Evolutionary conservation across 371 early-diverging fungal genomes (phyloP), one percentile per base, ranked within the genome.

Genomic region (Encephalitozoon cuniculi): DNA sequence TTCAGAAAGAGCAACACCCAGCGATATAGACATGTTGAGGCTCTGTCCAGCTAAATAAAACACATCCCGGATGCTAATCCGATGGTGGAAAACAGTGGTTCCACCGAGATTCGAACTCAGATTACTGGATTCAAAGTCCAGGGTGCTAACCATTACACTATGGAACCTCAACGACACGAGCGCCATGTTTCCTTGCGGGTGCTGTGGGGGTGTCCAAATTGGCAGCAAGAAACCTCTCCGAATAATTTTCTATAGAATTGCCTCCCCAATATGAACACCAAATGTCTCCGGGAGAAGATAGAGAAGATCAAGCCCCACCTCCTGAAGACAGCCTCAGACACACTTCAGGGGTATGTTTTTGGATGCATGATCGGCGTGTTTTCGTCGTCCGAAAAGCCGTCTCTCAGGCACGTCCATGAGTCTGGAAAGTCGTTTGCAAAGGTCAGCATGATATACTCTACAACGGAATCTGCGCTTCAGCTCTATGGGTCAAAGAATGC

Each of bases 71-170:
- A 53, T 30, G 5, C 0, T 54, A 30, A 53, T 1, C 3, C 25
- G 8, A 4, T 23, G 25, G 15, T 11, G 25, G n/a, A 65, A 76
- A 76, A 77, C 77, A 70, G 46, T 86, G 87, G 88, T 87, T 86
- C 81, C 82, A 86, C 88, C 84, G 88, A 86, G 88, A 87, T 81
- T 88, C 88, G 88, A 88, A 88, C 88, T 86, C 88, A 82, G 88
- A 85, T 88, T 83, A 82, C 85, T 79, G 84, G 89, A 87, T 83
- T 88, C 89, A 88, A 85, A 88, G 86, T 86, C 88, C 83, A 79
- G 83, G 79, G 87, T 88, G 87, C 84, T 87, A 83, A 86, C 88
- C 88, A 85, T 84, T 88, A 86, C 85, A 87, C 87, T 78, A 87
- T 82, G 75, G 67, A 80, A 85, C 86, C 87, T 54, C 39, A 67